A percentile compares a stretch with the other conserved stretches of the same genome.
Conservation (phyloP, 2,329 filamentous ascomycete species). For the Colletotrichum acutatum region DNA sequence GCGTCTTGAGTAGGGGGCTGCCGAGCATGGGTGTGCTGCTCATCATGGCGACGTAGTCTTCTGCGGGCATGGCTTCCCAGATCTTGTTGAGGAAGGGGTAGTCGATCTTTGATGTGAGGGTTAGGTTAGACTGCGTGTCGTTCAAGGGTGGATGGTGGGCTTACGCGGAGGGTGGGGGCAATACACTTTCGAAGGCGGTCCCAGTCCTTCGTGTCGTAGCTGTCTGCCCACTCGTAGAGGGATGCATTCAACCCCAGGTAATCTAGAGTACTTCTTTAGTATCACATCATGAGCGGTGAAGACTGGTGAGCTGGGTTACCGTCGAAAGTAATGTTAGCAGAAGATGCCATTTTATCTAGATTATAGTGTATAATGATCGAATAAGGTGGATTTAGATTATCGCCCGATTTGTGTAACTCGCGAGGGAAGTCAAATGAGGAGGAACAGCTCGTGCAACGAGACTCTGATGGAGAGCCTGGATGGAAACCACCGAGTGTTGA, state of each 20-base stretch:
- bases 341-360: slow-evolving; percentile 18
- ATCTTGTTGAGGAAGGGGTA: slow-evolving; percentile 73
- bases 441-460: neutral
- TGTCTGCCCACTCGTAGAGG: slow-evolving; percentile 72
- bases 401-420: neutral
- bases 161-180: slow-evolving; percentile 53
- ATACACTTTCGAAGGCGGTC: slow-evolving; percentile 64
- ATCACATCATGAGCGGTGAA: slow-evolving; percentile 39
- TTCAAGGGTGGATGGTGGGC: slow-evolving; percentile 38
- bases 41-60: slow-evolving; percentile 70
- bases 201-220: slow-evolving; percentile 75
- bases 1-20: slow-evolving; percentile 70
- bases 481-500: neutral
- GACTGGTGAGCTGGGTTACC: slow-evolving; percentile 62
- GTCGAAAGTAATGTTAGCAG: slow-evolving; percentile 34
- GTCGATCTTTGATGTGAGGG: slow-evolving; percentile 64
- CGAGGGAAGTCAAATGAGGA: neutral
- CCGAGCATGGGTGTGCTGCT: slow-evolving; percentile 67
- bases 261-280: slow-evolving; percentile 57
- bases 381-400: neutral
- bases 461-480: neutral
- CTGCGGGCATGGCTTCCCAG: slow-evolving; percentile 70
- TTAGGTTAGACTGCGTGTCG: neutral
- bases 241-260: slow-evolving; percentile 60
- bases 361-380: neutral